Conservation (phyloP, 139 green algal genomes). For the Chlorella vulgaris region DNA sequence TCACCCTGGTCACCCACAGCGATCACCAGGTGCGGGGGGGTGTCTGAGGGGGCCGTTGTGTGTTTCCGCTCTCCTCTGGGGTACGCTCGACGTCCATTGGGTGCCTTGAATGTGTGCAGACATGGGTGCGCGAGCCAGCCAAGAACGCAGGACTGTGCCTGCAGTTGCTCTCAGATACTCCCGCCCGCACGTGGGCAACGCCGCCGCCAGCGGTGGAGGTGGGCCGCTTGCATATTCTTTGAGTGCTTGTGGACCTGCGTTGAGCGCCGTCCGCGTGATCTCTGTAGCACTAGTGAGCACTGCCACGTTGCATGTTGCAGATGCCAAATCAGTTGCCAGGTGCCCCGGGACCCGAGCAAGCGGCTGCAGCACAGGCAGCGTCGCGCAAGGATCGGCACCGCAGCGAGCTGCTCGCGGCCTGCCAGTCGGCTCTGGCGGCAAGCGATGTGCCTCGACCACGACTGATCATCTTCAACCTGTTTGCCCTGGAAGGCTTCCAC, state of each 20-base stretch:
- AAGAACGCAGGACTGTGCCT: neutral
- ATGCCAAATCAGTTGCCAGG: neutral
- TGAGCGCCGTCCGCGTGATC: no score
- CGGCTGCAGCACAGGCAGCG: neutral
- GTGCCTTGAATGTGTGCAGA: no score
- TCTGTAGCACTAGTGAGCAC: neutral
- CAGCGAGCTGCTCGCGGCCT: constrained; percentile 11
- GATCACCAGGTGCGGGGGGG: constrained; percentile 32
- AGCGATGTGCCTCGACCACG: neutral
- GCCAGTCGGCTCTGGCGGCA: neutral
- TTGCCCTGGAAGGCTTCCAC: constrained; percentile 64
- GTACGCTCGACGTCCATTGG: no score
- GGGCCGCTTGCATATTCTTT: no score
- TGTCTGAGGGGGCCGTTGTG: no score
- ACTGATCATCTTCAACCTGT: constrained; percentile 64
- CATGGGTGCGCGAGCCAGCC: neutral
- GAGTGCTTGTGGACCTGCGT: no score
- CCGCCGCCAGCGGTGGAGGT: neutral
- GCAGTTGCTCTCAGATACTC: neutral
- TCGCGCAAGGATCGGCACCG: neutral
- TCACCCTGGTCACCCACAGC: constrained; percentile 2
- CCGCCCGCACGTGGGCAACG: neutral
- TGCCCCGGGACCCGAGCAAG: neutral
- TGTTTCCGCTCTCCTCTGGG: no score
- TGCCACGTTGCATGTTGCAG: neutral